These are phyloP conservation scores for Prunus dulcis DNA, from an alignment of 306 rosid genomes.

Conservation along the genomic window DNA sequence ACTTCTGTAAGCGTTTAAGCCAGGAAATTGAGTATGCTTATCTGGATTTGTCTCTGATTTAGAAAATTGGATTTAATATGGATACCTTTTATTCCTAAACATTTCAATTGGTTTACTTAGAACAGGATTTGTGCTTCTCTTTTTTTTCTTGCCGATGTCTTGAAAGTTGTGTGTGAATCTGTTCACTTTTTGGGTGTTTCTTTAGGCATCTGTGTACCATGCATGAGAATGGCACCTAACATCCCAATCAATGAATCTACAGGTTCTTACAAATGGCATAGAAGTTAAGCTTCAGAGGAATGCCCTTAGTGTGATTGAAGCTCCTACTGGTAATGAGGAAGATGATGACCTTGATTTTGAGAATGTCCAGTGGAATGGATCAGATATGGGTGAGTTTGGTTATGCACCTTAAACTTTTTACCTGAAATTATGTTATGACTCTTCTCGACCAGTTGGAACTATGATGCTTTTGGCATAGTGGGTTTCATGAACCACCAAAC, in stretches of 20 bases:
- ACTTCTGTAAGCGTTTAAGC: not conserved
- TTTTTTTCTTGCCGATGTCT: not conserved
- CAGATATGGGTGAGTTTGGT: conserved; percentile 77
- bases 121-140: not conserved
- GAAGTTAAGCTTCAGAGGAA: conserved; percentile 97
- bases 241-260: conserved; percentile 17
- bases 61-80: not conserved
- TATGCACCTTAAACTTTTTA: not conserved
- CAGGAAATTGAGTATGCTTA: not conserved
- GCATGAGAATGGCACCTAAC: conserved; percentile 16
- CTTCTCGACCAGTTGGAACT: not conserved
- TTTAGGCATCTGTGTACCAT: not conserved
- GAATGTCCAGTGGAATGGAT: conserved; percentile 73
- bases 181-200: conserved; percentile 4
- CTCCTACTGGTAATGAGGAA: conserved; percentile 95
- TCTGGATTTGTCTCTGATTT: not conserved
- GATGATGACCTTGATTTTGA: conserved; percentile 94
- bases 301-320: conserved; percentile 96
- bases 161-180: not conserved
- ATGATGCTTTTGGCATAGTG: not conserved
- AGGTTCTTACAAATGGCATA: conserved; percentile 97
- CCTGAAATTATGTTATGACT: not conserved
- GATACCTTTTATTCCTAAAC: not conserved
- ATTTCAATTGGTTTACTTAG: not conserved
- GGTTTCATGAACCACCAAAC: conserved; percentile 7